Evolutionary conservation across 2,329 filamentous ascomycete species (phyloP), one percentile per base, ranked within the genome.

Genomic region (Cladosporium sp.): DNA sequence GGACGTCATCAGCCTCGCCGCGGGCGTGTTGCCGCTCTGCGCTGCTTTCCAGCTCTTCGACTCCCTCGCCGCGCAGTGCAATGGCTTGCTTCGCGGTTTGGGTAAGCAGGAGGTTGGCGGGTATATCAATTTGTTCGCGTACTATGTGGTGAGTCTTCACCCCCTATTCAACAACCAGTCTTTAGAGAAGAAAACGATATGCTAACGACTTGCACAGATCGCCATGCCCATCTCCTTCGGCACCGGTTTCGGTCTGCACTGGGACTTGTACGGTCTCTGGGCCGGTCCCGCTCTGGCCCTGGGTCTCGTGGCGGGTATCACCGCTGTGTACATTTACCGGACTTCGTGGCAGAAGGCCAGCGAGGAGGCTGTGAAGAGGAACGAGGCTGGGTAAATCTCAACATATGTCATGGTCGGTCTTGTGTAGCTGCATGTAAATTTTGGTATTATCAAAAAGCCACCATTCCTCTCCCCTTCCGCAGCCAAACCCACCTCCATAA

Each of bases 31-130:
- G 30, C 91, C 90, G 0, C 72, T 96, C 2, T 89, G 88, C 54
- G 90, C 91, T 0, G 79, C 89, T 1, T 95, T 96, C 77, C 91
- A 97, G 67, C 78, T 96, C 19, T 91, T 95, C 61, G 92, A 99
- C 68, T 84, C 87, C 1, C 68, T 95, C 15, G 83, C 88, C 0
- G 81, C 87, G 3, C 85, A 85, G 34, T 89, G 88, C 51, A 91
- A 93, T 62, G 92, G 91, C 22, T 77, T 96, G 34, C 77, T 97
- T 22, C 80, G 93, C 37, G 92, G 92, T 11, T 80, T 97, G 13
- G 93, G 93, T 2, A 82, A 88, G 52, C 92, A 97, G 69, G 84
- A 89, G 56, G 84, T 97, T 51, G 92, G 92, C 11, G 91, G 92
- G 0, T 96, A 92, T 60, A 84, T 91, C 7, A 95, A 93, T 62